phyloP scores from a whole-genome alignment of 768 basidiomycete genomes.

The Pholiota conissans region DNA sequence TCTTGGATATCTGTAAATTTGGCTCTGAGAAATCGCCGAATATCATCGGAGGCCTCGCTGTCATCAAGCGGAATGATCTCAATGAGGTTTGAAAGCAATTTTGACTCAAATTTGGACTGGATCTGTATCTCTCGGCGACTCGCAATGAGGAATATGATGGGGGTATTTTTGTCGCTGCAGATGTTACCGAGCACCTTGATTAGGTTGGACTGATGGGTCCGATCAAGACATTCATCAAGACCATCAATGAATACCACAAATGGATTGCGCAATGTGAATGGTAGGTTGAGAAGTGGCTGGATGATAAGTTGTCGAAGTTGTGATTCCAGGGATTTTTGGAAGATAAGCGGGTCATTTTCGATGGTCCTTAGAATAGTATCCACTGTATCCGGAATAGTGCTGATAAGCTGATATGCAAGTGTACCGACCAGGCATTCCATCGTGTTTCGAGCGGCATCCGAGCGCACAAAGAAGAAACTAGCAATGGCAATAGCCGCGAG shows the following conservation, averaged over 20 bases:
- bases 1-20: slow-evolving; percentile 3
- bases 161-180: not conserved
- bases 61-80: not conserved
- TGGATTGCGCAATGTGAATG: too few species aligned
- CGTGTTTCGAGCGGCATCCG: not conserved
- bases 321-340: too few species aligned
- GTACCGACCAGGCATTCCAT: not conserved
- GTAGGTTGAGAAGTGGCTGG: too few species aligned
- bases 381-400: too few species aligned
- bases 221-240: slow-evolving; percentile 22
- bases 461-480: not conserved
- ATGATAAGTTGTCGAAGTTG: too few species aligned
- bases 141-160: not conserved
- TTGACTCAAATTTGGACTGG: not conserved
- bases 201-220: not conserved
- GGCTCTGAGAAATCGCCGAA: slow-evolving; percentile 1
- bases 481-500: not conserved
- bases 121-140: not conserved
- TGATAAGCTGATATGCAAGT: too few species aligned
- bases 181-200: not conserved
- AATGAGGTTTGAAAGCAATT: not conserved
- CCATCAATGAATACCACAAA: slow-evolving; percentile 28
- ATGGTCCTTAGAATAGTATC: too few species aligned
- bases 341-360: too few species aligned
- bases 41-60: slow-evolving; percentile 2